These are phyloP conservation scores for Penicillium sp. DNA, from an alignment of 2,329 filamentous ascomycete genomes.

Conservation along the genomic window DNA sequence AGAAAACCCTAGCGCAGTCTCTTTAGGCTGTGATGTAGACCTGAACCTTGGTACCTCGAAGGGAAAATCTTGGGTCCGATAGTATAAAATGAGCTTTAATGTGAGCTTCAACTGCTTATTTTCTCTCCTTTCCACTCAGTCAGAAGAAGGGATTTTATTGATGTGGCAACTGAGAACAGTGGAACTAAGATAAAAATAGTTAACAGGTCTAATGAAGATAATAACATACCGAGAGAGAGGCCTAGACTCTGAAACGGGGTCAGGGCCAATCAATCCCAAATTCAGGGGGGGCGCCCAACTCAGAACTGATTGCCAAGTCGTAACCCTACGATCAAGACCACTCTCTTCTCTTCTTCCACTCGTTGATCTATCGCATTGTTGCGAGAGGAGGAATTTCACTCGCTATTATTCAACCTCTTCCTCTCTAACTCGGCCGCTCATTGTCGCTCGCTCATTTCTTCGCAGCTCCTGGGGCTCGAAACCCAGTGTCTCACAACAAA, in stretches of 20 bases:
- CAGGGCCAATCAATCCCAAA: slow-evolving; percentile 18
- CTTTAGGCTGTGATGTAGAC: neutral
- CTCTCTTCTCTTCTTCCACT: slow-evolving; percentile 5
- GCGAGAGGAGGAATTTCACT: slow-evolving; percentile 8
- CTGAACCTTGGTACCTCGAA: slow-evolving; percentile 1
- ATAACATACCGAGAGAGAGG: slow-evolving; percentile 9
- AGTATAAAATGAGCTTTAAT: neutral
- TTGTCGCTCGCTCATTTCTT: neutral
- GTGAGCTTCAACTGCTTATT: neutral
- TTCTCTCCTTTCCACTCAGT: neutral
- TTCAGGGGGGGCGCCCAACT: slow-evolving; percentile 18
- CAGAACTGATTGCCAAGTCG: neutral
- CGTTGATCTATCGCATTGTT: slow-evolving; percentile 6
- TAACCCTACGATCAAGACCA: slow-evolving; percentile 13
- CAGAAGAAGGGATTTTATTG: neutral
- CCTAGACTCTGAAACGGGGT: slow-evolving; percentile 24
- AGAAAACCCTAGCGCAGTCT: neutral
- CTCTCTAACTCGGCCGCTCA: slow-evolving; percentile 5
- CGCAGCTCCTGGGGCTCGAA: slow-evolving; percentile 1
- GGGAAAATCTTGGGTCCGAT: neutral
- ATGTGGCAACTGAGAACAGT: neutral
- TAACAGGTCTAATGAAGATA: slow-evolving; percentile 6
- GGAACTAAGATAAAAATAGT: slow-evolving; percentile 2
- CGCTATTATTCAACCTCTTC: slow-evolving; percentile 1
- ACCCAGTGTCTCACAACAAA: slow-evolving; percentile 3